Conservation (phyloP, 805 yeast genomes). For the Grigorovia transvaalensis region DNA sequence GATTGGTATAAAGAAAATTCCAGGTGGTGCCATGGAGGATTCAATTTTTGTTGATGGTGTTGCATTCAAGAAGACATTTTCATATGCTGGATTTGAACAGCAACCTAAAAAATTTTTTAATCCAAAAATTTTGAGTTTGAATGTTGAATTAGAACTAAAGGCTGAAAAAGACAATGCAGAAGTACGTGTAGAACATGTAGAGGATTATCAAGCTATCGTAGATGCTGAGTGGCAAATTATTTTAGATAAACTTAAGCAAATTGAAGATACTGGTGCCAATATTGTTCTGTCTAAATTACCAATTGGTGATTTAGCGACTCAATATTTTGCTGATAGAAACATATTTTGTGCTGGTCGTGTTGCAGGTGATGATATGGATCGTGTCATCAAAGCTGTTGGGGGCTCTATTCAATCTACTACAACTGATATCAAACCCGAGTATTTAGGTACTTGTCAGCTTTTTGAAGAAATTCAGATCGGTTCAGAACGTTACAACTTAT, state of each 20-base stretch:
- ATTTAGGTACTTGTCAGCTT: slow-evolving; percentile 71
- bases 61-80: slow-evolving; percentile 93
- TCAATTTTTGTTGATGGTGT: slow-evolving; percentile 85
- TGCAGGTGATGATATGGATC: slow-evolving; percentile 75
- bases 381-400: slow-evolving; percentile 90
- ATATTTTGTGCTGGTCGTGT: slow-evolving; percentile 98
- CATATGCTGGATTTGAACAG: slow-evolving; percentile 98
- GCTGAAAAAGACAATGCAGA: slow-evolving; percentile 99
- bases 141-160: slow-evolving; percentile 90
- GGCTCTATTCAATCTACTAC: slow-evolving; percentile 77
- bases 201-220: slow-evolving; percentile 89
- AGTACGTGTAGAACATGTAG: slow-evolving; percentile 88
- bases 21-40: slow-evolving; percentile 96
- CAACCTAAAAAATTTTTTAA: slow-evolving; percentile 78
- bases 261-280: slow-evolving; percentile 78
- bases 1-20: slow-evolving; percentile 88
- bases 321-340: slow-evolving; percentile 90
- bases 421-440: slow-evolving; percentile 54
- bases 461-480: slow-evolving; percentile 97
- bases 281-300: slow-evolving; percentile 91
- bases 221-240: slow-evolving; percentile 99
- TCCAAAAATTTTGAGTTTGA: slow-evolving; percentile 76
- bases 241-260: slow-evolving; percentile 71
- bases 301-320: slow-evolving; percentile 98
- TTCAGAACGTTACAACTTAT: slow-evolving; percentile 86